These are phyloP conservation scores for Colletotrichum karsti DNA, from an alignment of 2,329 filamentous ascomycete species.

Conservation along the genomic window DNA sequence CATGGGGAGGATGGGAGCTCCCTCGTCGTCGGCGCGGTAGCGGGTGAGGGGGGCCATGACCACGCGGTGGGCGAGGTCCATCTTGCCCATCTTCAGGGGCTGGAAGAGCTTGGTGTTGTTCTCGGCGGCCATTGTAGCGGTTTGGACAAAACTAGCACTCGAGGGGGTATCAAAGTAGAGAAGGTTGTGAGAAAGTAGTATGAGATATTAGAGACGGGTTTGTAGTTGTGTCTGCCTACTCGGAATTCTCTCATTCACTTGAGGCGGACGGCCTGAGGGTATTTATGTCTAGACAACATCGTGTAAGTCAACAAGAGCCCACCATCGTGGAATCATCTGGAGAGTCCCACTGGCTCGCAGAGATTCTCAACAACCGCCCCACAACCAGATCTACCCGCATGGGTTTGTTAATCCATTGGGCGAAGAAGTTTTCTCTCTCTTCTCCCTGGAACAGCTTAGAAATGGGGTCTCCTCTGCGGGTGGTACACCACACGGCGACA, in stretches of 20 bases:
- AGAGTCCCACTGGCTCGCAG: constrained; percentile 9
- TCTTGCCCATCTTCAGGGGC: constrained; percentile 50
- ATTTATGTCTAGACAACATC: constrained; percentile 8
- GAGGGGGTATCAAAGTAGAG: background rate
- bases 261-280: constrained; percentile 9
- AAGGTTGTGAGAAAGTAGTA: background rate
- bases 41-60: constrained; percentile 68
- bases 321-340: constrained; percentile 22
- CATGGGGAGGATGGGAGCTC: constrained; percentile 34
- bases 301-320: constrained; percentile 13
- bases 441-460: background rate
- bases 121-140: constrained; percentile 20
- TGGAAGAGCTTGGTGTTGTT: constrained; percentile 47
- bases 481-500: constrained; percentile 16
- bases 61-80: constrained; percentile 52
- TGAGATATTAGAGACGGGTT: background rate
- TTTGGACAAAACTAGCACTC: background rate
- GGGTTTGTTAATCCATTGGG: constrained; percentile 1
- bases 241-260: background rate
- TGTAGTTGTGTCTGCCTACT: background rate
- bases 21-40: constrained; percentile 53
- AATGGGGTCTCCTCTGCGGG: constrained; percentile 5
- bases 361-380: background rate
- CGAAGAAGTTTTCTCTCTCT: constrained; percentile 9
- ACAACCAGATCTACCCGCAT: constrained; percentile 5